Evolutionary conservation across 1,284 basidiomycete genomes (phyloP).

Genomic region (Marasmius sp.): DNA sequence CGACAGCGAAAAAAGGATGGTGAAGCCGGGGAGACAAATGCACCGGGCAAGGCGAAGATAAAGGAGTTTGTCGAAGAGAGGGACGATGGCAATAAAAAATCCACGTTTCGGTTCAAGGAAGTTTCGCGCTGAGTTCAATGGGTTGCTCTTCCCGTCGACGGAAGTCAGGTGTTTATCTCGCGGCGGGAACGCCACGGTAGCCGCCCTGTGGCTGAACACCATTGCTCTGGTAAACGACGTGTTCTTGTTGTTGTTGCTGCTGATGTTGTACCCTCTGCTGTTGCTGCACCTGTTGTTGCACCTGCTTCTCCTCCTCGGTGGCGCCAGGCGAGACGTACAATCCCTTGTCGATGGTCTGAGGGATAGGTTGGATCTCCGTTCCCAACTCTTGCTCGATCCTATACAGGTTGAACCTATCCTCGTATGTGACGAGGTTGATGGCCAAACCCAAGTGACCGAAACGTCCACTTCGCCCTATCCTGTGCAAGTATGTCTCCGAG

Average conservation of each 20-base stretch:
- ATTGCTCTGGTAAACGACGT: slow-evolving; percentile 22
- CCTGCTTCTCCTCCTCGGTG: slow-evolving; percentile 45
- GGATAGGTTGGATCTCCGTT: slow-evolving; percentile 97
- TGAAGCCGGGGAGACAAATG: not conserved
- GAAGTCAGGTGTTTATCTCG: slow-evolving; percentile 6
- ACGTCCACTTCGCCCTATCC: slow-evolving; percentile 95
- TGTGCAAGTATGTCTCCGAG: slow-evolving; percentile 96
- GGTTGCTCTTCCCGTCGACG: not conserved
- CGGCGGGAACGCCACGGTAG: slow-evolving; percentile 15
- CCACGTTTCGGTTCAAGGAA: not conserved
- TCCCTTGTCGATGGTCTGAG: slow-evolving; percentile 88
- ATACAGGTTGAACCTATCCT: slow-evolving; percentile 97
- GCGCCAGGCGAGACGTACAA: slow-evolving; percentile 82
- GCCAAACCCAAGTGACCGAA: slow-evolving; percentile 97
- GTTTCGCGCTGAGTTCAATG: not conserved
- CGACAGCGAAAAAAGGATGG: not conserved
- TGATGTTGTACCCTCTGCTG: slow-evolving; percentile 9
- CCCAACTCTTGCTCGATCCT: slow-evolving; percentile 98
- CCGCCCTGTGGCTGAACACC: slow-evolving; percentile 14
- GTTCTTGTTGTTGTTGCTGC: slow-evolving; percentile 15
- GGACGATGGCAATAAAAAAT: not conserved
- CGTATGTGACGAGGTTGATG: slow-evolving; percentile 95
- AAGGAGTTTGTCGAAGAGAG: not conserved
- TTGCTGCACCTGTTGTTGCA: slow-evolving; percentile 28
- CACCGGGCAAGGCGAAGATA: not conserved